Percentiles rank a stretch among this genome's conserved stretches.
Conservation (phyloP, 352 stramenopile species). For the Plasmopara halstedii region DNA sequence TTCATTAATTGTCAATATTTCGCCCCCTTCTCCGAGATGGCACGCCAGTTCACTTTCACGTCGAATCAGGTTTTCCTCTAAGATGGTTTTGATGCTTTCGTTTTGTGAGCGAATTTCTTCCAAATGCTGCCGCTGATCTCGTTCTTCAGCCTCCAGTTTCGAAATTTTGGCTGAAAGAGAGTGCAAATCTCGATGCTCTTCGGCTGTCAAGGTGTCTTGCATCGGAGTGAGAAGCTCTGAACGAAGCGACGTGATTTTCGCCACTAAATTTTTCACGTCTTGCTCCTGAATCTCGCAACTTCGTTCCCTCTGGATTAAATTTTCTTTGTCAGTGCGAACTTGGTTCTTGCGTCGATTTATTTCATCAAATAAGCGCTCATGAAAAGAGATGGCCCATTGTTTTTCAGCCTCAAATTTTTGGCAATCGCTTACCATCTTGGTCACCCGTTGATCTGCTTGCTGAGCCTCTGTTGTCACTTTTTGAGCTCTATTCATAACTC, state of each 20-base stretch:
- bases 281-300: slow-evolving; percentile 49
- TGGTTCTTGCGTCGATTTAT: slow-evolving; percentile 69
- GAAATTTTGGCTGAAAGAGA: slow-evolving; percentile 61
- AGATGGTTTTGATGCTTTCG: slow-evolving; percentile 82
- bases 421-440: slow-evolving; percentile 72
- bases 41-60: slow-evolving; percentile 60
- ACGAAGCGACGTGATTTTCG: slow-evolving; percentile 42
- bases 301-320: slow-evolving; percentile 41
- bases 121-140: slow-evolving; percentile 66
- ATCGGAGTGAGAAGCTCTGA: slow-evolving; percentile 67
- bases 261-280: slow-evolving; percentile 55
- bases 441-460: slow-evolving; percentile 85
- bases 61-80: slow-evolving; percentile 90
- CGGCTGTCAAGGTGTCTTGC: slow-evolving; percentile 53
- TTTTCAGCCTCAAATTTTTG: slow-evolving; percentile 79
- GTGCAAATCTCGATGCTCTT: slow-evolving; percentile 48
- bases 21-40: slow-evolving; percentile 56
- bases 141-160: slow-evolving; percentile 81
- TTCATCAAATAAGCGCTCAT: slow-evolving; percentile 77
- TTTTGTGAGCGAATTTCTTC: slow-evolving; percentile 87
- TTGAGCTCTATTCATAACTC: slow-evolving; percentile 60
- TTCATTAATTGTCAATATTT: slow-evolving; percentile 48
- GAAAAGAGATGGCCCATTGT: slow-evolving; percentile 56
- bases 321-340: slow-evolving; percentile 56
- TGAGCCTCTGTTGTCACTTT: slow-evolving; percentile 86